Conservation (phyloP, 1,139 yeast genomes). For the Pichia sp. region DNA sequence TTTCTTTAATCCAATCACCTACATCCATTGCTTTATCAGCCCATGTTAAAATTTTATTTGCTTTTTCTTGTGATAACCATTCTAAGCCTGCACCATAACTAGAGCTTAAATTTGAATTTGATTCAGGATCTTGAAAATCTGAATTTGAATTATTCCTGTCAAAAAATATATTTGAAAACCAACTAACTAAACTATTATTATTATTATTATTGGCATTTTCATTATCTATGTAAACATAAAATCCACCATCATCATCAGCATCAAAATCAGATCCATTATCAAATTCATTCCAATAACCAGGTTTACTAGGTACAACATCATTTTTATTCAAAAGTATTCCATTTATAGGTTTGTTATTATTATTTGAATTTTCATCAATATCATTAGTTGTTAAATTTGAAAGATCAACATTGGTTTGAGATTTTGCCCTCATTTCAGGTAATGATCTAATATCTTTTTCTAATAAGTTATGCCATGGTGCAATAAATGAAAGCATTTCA, state of each 20-base stretch:
- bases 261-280: slow-evolving; percentile 45
- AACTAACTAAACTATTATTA: slow-evolving; percentile 7
- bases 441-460: slow-evolving; percentile 32
- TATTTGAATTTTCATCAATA: background rate
- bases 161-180: slow-evolving; percentile 20
- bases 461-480: slow-evolving; percentile 32
- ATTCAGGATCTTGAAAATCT: slow-evolving; percentile 44
- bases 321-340: slow-evolving; percentile 30
- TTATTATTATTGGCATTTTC: slow-evolving; percentile 29
- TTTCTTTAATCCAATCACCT: slow-evolving; percentile 9
- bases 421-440: slow-evolving; percentile 23
- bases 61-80: slow-evolving; percentile 30
- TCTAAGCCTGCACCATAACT: slow-evolving; percentile 22
- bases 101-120: slow-evolving; percentile 14
- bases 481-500: slow-evolving; percentile 22
- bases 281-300: slow-evolving; percentile 67
- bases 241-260: slow-evolving; percentile 19
- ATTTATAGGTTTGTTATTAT: background rate
- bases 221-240: slow-evolving; percentile 42
- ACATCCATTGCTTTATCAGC: slow-evolving; percentile 18
- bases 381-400: background rate
- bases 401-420: slow-evolving; percentile 1
- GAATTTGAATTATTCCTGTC: slow-evolving; percentile 18
- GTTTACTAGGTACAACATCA: slow-evolving; percentile 31
- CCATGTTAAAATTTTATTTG: slow-evolving; percentile 31